Evolutionary conservation across 192 early-diverging fungal species (phyloP).

Genomic region (Rhizophagus prolifer): DNA sequence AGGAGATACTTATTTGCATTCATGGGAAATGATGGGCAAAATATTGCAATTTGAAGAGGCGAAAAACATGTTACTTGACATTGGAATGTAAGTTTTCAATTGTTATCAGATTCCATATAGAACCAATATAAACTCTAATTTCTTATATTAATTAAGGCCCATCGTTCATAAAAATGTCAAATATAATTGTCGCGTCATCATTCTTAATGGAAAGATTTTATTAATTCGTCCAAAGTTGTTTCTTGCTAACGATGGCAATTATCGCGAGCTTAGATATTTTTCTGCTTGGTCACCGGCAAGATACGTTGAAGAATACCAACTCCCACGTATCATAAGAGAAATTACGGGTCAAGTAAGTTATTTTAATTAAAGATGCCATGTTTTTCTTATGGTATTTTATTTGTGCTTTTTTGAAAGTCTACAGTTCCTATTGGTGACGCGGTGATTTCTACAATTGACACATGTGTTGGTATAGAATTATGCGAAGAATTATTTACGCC

Average conservation of each 20-base stretch:
- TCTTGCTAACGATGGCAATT: conserved; percentile 97
- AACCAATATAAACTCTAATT: not conserved
- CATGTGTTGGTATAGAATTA: conserved; percentile 89
- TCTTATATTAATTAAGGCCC: conserved; percentile 56
- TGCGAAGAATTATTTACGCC: conserved; percentile 99
- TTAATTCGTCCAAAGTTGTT: conserved; percentile 97
- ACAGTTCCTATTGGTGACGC: conserved; percentile 90
- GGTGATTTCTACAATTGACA: conserved; percentile 79
- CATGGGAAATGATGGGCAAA: conserved; percentile 86
- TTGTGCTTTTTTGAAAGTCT: conserved; percentile 33
- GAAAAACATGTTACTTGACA: conserved; percentile 83
- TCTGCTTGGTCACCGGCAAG: conserved; percentile 72
- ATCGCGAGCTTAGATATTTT: conserved; percentile 96
- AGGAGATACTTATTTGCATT: conserved; percentile 92
- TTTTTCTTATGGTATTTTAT: not conserved
- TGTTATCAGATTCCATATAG: not conserved
- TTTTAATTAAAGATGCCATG: not conserved
- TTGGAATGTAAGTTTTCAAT: conserved; percentile 78
- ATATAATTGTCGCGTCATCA: conserved; percentile 96
- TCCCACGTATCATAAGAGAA: conserved; percentile 80
- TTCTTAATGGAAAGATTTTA: conserved; percentile 77
- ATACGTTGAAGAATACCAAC: conserved; percentile 69
- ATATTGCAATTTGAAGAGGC: conserved; percentile 67
- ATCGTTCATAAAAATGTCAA: conserved; percentile 86
- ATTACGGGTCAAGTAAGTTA: conserved; percentile 69